Evolutionary conservation across 1,139 yeast genomes (phyloP), one percentile per base, ranked within the genome.

Genomic region (Pichia sp.): DNA sequence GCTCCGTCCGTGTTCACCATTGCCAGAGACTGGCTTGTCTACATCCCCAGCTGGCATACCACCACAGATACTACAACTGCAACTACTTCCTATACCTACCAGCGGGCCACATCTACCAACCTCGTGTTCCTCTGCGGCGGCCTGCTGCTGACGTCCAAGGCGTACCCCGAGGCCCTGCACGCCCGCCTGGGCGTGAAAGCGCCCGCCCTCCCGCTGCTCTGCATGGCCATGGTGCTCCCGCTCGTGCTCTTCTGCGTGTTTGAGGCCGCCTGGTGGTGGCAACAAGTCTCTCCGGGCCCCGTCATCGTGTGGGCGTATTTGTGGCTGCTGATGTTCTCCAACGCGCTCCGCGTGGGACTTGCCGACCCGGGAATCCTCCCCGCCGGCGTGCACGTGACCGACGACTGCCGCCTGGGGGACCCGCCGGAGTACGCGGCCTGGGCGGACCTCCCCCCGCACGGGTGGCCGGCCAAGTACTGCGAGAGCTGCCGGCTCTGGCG

Each of bases 341-440:
- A 80, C 45, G 81, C 81, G n/a, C n/a, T n/a, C n/a, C n/a, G n/a
- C 51, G 82, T 85, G 0, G 72, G 85, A 0, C 69, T 79, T 1
- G 66, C 76, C 11, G 95, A 87, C 58, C 88, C 95, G 0, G 96
- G 96, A 1, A 67, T 74, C 2, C 60, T 85, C n/a, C 91, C 95
- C 0, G 68, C 82, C 50, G 84, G 85, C 59, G 62, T 83, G 6
- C 94, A 87, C 56, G 40, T 81, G 2, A 76, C 83, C 0, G 72
- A 69, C 41, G 67, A 67, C 32, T 15, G 54, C 14, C 31, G 61
- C 62, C 56, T 57, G 38, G 62, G 61, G 46, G 62, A 77, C 3
- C 95, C 95, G 0, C 73, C 71, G 6, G 94, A 85, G 57, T 86
- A 86, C 62, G 75, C 73, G 58, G 79, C 75, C 58, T 66, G 72